Base-by-base conservation (phyloP, 495 filamentous ascomycete genomes). In the Jackrogersella minutella region DNA sequence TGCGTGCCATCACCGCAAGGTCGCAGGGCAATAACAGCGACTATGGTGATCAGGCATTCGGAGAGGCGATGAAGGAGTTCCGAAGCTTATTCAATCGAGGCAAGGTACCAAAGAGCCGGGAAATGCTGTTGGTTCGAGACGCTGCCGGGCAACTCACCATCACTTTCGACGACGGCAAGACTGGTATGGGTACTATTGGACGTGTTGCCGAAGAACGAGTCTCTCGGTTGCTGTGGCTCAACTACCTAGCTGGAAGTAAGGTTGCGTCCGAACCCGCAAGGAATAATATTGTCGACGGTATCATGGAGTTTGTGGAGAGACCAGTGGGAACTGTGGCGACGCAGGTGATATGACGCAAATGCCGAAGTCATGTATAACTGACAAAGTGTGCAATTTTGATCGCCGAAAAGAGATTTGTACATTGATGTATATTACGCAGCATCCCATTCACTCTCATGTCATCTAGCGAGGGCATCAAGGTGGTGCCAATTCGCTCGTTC, bases 221-320 rank as follows among this genome's bases (percentile, higher is more conserved):
- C 8, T 88, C 88, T 53, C 85, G 91, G 55, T 80, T 92, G 58
- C 80, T 98, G 16, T 98, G 94, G 95, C 77, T 97, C 74, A 89
- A 91, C 58, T 99, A 97, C 77, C 76, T 99, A 33, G 92, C 87
- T 16, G 96, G 93, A 6, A 90, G 89, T 77, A 91, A 87, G 58
- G 92, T 97, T 8, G 91, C 93, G 3, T 96, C 91, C 71, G 92
- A 96, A 68, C 83, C 84, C 5, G 90, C 92, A 24, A 83, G 95
- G 63, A 81, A 86, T 80, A 93, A 84, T 55, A 87, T 99, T 56
- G 90, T 97, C 3, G 89, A 97, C 36, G 95, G 95, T 0, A 81
- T 96, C 51, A 88, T 97, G 85, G 87, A 86, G 57, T 86, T 97
- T 78, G 93, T 94, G 13, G 92, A 93, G 79, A 77, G 95, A 68